These are phyloP conservation scores for Eucalyptus pauciflora DNA, from an alignment of 345 rosid species.

Conservation along the genomic window DNA sequence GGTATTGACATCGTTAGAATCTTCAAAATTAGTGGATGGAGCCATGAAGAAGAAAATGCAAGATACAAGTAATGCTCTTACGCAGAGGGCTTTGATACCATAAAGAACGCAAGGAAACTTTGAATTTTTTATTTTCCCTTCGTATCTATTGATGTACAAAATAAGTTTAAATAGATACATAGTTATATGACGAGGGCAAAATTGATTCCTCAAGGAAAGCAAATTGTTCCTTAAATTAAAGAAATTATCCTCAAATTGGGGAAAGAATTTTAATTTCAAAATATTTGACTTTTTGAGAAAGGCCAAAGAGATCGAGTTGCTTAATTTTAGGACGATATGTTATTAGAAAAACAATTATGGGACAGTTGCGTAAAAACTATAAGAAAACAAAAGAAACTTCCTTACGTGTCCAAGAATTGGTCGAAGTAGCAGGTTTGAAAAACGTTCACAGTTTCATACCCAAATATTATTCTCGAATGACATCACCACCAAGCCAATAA, in stretches of 20 bases:
- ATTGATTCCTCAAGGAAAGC: too few species aligned
- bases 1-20: not conserved
- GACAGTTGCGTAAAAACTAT: not conserved
- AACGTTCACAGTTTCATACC: not conserved
- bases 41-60: not conserved
- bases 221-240: too few species aligned
- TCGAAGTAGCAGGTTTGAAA: not conserved
- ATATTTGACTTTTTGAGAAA: too few species aligned
- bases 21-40: not conserved
- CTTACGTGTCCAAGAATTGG: not conserved
- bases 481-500: not conserved
- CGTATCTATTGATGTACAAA: not conserved
- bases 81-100: not conserved
- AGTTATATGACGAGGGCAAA: not conserved
- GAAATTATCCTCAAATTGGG: not conserved
- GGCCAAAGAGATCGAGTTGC: not conserved
- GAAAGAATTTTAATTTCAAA: not conserved
- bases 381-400: not conserved
- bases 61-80: not conserved
- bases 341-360: not conserved
- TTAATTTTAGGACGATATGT: not conserved
- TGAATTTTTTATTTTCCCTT: not conserved
- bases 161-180: too few species aligned
- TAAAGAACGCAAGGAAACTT: not conserved
- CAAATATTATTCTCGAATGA: not conserved